Conservation (phyloP, 257 asterid species). For the Rauvolfia tetraphylla region DNA sequence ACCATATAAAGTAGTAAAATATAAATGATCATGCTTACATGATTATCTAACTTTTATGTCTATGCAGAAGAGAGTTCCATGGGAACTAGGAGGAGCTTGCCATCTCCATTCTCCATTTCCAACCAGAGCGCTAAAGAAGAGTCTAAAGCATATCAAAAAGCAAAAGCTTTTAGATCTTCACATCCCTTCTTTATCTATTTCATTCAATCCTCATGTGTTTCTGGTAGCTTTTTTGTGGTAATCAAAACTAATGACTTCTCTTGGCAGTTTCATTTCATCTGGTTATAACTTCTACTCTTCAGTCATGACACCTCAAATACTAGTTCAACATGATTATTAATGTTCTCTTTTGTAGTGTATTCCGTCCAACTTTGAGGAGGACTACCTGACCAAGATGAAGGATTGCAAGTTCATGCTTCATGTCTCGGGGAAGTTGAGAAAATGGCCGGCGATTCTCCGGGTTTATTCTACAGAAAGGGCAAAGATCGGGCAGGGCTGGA, state of each 20-base stretch:
- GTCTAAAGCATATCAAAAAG: constrained; percentile 14
- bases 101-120: neutral
- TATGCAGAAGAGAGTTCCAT: neutral
- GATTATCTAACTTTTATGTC: neutral
- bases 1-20: too few species aligned
- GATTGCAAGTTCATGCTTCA: neutral
- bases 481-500: constrained; percentile 23
- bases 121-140: neutral
- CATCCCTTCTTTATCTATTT: constrained; percentile 19
- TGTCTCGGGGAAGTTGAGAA: neutral
- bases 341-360: constrained; percentile 8
- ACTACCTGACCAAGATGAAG: neutral
- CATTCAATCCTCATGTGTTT: constrained; percentile 24
- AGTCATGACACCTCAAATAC: neutral
- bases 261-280: neutral
- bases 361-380: neutral
- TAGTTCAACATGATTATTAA: neutral
- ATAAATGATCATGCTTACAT: neutral
- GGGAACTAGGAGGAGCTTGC: neutral
- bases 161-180: constrained; percentile 12
- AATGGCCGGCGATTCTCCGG: constrained; percentile 7
- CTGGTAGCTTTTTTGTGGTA: constrained; percentile 5
- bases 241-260: neutral
- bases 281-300: neutral
- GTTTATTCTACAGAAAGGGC: too few species aligned